These are phyloP conservation scores for Pythium apleroticum DNA, from an alignment of 352 stramenopile species.

Conservation along the genomic window DNA sequence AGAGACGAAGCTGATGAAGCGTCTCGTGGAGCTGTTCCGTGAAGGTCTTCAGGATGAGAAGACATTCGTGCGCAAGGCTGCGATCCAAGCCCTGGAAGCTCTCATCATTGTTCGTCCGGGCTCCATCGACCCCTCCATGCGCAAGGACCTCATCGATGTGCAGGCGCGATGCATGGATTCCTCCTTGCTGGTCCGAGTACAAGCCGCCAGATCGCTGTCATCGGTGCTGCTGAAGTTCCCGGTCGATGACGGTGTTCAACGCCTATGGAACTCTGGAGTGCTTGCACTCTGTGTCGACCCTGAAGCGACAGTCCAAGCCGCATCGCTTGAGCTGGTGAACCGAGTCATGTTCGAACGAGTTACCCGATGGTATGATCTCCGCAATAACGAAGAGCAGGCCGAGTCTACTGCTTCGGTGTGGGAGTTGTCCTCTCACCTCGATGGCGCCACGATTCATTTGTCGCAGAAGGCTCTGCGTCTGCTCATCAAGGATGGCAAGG, in stretches of 20 bases:
- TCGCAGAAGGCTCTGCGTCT: constrained; percentile 71
- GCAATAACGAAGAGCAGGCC: constrained; percentile 32
- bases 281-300: constrained; percentile 80
- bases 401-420: constrained; percentile 48
- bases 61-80: constrained; percentile 77
- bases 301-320: constrained; percentile 72
- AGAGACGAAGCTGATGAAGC: constrained; percentile 67
- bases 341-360: constrained; percentile 68
- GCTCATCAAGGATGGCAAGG: constrained; percentile 63
- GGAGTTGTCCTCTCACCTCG: constrained; percentile 65
- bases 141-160: constrained; percentile 73
- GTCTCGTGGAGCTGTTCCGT: constrained; percentile 70
- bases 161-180: constrained; percentile 73
- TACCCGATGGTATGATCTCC: constrained; percentile 51
- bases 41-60: constrained; percentile 79
- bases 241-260: constrained; percentile 64
- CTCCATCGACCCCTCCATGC: constrained; percentile 49
- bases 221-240: constrained; percentile 74
- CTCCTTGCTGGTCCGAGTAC: constrained; percentile 76
- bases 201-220: constrained; percentile 82
- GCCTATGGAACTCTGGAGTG: constrained; percentile 83
- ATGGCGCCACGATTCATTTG: constrained; percentile 77
- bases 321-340: constrained; percentile 55
- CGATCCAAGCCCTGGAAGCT: constrained; percentile 75
- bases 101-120: constrained; percentile 58